A percentile compares a stretch with the other conserved stretches of the same genome.
These are phyloP conservation scores for Panicum hallii DNA, from an alignment of 202 grass and related monocot genomes.

Conservation along the genomic window DNA sequence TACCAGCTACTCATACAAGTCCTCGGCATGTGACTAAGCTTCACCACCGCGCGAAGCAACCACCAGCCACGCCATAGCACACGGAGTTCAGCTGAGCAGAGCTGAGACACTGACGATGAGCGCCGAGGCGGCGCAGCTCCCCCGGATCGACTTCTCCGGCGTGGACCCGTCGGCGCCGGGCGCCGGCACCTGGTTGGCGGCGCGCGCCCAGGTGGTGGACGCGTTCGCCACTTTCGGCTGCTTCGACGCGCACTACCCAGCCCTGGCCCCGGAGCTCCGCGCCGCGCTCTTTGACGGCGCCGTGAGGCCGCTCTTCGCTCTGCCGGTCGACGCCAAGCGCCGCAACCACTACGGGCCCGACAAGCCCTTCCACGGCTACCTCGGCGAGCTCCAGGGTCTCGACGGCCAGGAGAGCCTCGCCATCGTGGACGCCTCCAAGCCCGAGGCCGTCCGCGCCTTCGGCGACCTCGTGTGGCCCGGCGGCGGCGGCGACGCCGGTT, in stretches of 20 bases:
- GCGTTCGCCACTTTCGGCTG: slow-evolving; percentile 57
- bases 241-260: slow-evolving; percentile 71
- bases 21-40: not conserved
- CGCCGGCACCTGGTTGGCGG: not conserved
- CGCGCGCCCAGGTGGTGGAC: slow-evolving; percentile 50
- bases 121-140: slow-evolving; percentile 29
- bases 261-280: slow-evolving; percentile 35
- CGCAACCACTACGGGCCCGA: slow-evolving; percentile 66
- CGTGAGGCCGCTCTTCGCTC: slow-evolving; percentile 65
- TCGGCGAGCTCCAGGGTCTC: slow-evolving; percentile 52
- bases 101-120: not conserved
- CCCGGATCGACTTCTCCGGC: slow-evolving; percentile 42
- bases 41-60: too few species aligned
- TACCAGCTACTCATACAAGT: not conserved
- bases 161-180: not conserved
- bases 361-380: slow-evolving; percentile 64
- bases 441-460: slow-evolving; percentile 38
- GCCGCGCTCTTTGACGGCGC: slow-evolving; percentile 43
- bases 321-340: slow-evolving; percentile 60
- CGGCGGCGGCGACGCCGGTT: slow-evolving; percentile 29
- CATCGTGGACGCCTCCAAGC: slow-evolving; percentile 42
- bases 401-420: slow-evolving; percentile 71
- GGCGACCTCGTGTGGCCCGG: slow-evolving; percentile 56
- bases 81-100: not conserved
- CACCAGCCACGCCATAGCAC: too few species aligned